phyloP scores from a whole-genome alignment of 805 yeast species.

The Lipomyces mesembrius region DNA sequence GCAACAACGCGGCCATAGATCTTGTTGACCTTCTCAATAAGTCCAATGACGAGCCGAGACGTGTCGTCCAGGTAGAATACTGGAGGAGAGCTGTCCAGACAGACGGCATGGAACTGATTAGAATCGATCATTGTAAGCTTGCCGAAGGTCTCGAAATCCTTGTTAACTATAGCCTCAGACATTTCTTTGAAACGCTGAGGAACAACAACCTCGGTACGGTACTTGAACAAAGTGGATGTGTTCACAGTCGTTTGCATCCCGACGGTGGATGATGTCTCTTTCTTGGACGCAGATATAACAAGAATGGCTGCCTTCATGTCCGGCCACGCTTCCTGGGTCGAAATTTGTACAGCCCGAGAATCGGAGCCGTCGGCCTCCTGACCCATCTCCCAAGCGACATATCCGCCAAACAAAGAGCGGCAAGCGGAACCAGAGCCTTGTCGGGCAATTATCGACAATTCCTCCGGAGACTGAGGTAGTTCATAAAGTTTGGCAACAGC shows the following conservation, averaged over 20 bases:
- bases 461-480: slow-evolving; percentile 83
- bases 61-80: slow-evolving; percentile 92
- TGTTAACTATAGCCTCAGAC: slow-evolving; percentile 73
- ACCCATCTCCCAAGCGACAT: slow-evolving; percentile 99
- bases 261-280: slow-evolving; percentile 90
- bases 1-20: slow-evolving; percentile 68
- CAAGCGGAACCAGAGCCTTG: slow-evolving; percentile 99
- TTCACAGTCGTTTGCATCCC: slow-evolving; percentile 97
- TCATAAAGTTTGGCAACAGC: slow-evolving; percentile 85
- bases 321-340: slow-evolving; percentile 87
- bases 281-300: slow-evolving; percentile 90
- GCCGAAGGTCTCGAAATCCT: slow-evolving; percentile 80
- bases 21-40: slow-evolving; percentile 77
- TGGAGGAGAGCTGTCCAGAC: slow-evolving; percentile 94
- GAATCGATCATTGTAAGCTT: slow-evolving; percentile 95
- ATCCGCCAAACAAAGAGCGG: slow-evolving; percentile 95
- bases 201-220: slow-evolving; percentile 79
- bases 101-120: slow-evolving; percentile 97
- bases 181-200: slow-evolving; percentile 83
- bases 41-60: slow-evolving; percentile 77
- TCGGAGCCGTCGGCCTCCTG: slow-evolving; percentile 73
- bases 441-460: slow-evolving; percentile 90
- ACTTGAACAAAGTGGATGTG: slow-evolving; percentile 82
- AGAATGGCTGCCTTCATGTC: slow-evolving; percentile 87
- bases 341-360: slow-evolving; percentile 91